Percentiles rank a stretch among this genome's conserved stretches.
These are phyloP conservation scores for Durio zibethinus DNA, from an alignment of 345 rosid species.

Conservation along the genomic window DNA sequence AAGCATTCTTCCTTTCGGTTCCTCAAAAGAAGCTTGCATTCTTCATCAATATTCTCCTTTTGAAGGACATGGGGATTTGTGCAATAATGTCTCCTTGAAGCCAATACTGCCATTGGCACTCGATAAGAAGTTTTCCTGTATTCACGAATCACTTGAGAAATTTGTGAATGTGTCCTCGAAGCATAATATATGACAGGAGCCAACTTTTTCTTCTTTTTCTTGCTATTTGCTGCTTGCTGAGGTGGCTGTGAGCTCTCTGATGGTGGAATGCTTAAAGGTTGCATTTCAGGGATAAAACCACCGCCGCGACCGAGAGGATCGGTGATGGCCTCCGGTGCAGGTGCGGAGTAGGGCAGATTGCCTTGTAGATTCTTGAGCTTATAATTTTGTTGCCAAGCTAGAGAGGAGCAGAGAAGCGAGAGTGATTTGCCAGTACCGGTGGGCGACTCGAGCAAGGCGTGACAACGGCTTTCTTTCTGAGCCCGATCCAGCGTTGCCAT, in stretches of 20 bases:
- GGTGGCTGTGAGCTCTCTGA: conserved; percentile 32
- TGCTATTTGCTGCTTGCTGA: conserved; percentile 35
- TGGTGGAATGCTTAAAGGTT: conserved; percentile 49
- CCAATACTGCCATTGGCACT: conserved; percentile 95
- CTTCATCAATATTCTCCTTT: conserved; percentile 82
- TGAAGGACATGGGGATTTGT: conserved; percentile 61
- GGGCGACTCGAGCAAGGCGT: conserved; percentile 92
- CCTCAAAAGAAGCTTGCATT: conserved; percentile 80
- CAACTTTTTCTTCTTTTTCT: conserved; percentile 48
- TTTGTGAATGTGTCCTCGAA: conserved; percentile 95
- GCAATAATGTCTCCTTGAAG: conserved; percentile 89
- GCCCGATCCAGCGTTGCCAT: conserved; percentile 91
- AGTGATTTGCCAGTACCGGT: conserved; percentile 97
- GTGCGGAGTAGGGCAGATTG: conserved; percentile 42
- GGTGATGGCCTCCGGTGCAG: conserved; percentile 58
- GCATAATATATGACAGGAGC: conserved; percentile 70
- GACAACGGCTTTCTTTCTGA: conserved; percentile 73
- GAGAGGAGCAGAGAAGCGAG: conserved; percentile 89
- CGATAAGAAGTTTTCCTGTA: conserved; percentile 83
- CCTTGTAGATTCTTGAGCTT: conserved; percentile 38
- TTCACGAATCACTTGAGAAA: conserved; percentile 85
- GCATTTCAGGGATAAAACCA: conserved; percentile 80
- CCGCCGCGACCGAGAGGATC: conserved; percentile 91
- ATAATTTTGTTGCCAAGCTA: conserved; percentile 83
- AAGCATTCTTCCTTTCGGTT: conserved; percentile 53